A percentile compares a stretch with the other conserved stretches of the same genome.
phyloP scores from a whole-genome alignment of 2,329 filamentous ascomycete species.

The Xylariaceae sp. region DNA sequence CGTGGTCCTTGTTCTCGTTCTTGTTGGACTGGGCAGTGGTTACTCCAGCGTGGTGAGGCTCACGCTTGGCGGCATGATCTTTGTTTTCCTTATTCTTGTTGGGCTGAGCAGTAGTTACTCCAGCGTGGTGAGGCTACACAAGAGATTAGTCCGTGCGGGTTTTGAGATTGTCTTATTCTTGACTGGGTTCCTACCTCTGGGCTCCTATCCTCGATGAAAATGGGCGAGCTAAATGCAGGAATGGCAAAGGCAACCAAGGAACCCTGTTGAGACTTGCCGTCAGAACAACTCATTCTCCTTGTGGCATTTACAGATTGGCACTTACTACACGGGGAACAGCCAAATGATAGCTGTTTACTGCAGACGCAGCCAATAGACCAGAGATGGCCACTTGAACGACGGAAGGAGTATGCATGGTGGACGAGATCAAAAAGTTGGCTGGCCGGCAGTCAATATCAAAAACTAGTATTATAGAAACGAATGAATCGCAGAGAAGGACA shows the following conservation, averaged over 20 bases:
- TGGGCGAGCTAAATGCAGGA: conserved; percentile 18
- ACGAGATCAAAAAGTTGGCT: conserved; percentile 21
- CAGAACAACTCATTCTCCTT: background rate
- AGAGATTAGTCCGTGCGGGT: background rate
- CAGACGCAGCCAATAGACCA: conserved; percentile 30
- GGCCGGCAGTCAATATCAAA: conserved; percentile 29
- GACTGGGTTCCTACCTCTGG: conserved; percentile 2
- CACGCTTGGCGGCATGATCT: conserved; percentile 4
- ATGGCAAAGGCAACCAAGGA: conserved; percentile 27
- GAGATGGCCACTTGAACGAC: conserved; percentile 28
- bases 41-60: conserved; percentile 11
- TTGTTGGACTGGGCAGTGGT: conserved; percentile 6
- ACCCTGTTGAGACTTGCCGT: conserved; percentile 12
- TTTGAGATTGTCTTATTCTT: background rate
- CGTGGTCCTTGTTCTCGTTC: conserved; percentile 8
- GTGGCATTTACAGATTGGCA: background rate
- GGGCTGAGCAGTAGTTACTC: too few species aligned
- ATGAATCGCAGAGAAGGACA: conserved; percentile 10
- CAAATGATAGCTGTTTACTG: conserved; percentile 29
- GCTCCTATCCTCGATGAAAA: conserved; percentile 10
- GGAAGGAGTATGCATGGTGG: conserved; percentile 32
- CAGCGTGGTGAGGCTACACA: background rate
- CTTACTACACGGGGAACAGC: conserved; percentile 17
- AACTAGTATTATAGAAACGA: conserved; percentile 11
- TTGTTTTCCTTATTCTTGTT: conserved; percentile 4